Conservation (phyloP, 2,329 filamentous ascomycete genomes). For the Fusarium graminum region DNA sequence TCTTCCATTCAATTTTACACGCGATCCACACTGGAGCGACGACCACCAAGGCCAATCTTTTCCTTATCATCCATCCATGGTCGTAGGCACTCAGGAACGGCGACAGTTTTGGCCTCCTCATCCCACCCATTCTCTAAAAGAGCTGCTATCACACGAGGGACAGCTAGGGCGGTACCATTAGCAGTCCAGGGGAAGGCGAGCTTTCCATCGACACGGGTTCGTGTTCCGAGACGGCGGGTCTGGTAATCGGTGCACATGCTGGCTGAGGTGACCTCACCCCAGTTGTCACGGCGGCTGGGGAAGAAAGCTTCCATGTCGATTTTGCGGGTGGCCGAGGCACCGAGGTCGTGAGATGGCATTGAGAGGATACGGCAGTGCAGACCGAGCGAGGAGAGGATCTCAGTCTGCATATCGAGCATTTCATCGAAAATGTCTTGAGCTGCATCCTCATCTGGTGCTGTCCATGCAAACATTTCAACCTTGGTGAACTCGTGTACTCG, state of each 20-base stretch:
- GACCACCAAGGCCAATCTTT: constrained; percentile 65
- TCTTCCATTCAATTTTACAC: constrained; percentile 39
- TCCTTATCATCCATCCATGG: constrained; percentile 86
- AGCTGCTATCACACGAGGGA: constrained; percentile 89
- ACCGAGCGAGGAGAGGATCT: constrained; percentile 81
- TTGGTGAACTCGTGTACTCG: constrained; percentile 99
- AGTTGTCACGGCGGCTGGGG: constrained; percentile 78
- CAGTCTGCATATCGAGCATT: constrained; percentile 87
- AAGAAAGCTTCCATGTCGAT: constrained; percentile 96
- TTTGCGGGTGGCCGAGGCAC: constrained; percentile 88
- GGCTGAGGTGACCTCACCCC: constrained; percentile 93
- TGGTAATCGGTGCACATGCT: constrained; percentile 98
- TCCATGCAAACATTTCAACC: constrained; percentile 98
- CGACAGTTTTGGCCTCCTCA: constrained; percentile 73
- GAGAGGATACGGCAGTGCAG: constrained; percentile 90
- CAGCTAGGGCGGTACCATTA: constrained; percentile 93
- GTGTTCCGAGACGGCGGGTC: constrained; percentile 82
- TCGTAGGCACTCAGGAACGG: constrained; percentile 82
- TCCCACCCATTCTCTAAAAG: constrained; percentile 93
- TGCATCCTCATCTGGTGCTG: constrained; percentile 65
- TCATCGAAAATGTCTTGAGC: constrained; percentile 79
- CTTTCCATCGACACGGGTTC: constrained; percentile 69
- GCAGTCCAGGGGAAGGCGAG: constrained; percentile 86
- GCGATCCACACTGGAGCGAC: constrained; percentile 49
- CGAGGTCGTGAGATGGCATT: constrained; percentile 91